phyloP scores from a whole-genome alignment of 2,329 filamentous ascomycete genomes.

The Neofusicoccum parvum region DNA sequence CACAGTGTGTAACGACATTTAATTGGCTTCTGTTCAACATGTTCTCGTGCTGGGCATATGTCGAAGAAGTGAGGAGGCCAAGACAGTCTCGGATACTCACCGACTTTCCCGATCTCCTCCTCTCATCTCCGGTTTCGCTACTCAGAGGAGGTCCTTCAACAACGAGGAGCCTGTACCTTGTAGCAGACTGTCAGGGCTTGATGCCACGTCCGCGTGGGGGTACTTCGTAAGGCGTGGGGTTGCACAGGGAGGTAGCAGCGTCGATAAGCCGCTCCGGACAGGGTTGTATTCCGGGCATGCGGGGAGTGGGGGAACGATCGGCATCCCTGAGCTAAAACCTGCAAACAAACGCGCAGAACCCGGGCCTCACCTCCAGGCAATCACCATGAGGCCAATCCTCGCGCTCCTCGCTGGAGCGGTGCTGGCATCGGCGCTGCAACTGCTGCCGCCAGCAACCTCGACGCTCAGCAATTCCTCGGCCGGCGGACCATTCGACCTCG shows the following conservation, averaged over 20 bases:
- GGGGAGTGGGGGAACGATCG: constrained; percentile 2
- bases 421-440: constrained; percentile 39
- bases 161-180: no score
- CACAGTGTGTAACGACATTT: no score
- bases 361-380: background rate
- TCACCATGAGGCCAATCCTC: background rate
- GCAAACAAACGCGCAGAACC: background rate
- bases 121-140: background rate
- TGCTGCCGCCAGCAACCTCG: constrained; percentile 42
- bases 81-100: background rate
- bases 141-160: background rate
- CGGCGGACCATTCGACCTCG: constrained; percentile 30
- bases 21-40: no score
- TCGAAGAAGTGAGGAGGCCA: no score
- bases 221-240: background rate
- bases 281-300: background rate
- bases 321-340: constrained; percentile 2
- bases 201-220: background rate
- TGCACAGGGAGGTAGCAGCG: background rate
- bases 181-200: background rate
- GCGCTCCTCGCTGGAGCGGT: background rate
- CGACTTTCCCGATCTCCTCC: background rate
- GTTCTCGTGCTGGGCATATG: no score
- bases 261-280: constrained; percentile 1
- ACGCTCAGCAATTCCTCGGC: constrained; percentile 22